Percentiles rank a stretch among this genome's conserved stretches.
These are phyloP conservation scores for Penicillium sp. DNA, from an alignment of 2,329 filamentous ascomycete genomes.

Conservation along the genomic window DNA sequence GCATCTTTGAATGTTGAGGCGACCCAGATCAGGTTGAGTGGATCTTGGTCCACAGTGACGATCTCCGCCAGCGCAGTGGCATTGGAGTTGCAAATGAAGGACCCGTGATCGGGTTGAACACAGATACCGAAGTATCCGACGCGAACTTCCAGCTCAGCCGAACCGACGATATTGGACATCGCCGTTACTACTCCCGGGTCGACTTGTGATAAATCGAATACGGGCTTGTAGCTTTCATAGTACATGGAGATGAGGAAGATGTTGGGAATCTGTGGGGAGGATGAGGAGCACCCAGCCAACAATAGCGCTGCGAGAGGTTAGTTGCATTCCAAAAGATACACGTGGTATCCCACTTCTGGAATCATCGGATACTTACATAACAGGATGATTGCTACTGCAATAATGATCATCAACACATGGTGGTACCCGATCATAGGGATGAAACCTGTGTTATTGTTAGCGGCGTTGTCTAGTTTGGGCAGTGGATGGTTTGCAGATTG, in stretches of 20 bases:
- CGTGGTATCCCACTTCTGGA: neutral
- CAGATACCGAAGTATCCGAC: slow-evolving; percentile 99
- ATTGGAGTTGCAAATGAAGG: slow-evolving; percentile 96
- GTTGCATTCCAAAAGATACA: slow-evolving; percentile 17
- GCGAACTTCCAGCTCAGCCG: slow-evolving; percentile 81
- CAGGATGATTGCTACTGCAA: slow-evolving; percentile 90
- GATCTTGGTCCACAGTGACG: slow-evolving; percentile 88
- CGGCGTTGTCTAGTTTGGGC: neutral
- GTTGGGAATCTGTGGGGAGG: slow-evolving; percentile 88
- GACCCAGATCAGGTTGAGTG: slow-evolving; percentile 95
- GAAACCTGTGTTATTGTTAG: slow-evolving; percentile 49
- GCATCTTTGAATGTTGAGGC: slow-evolving; percentile 97
- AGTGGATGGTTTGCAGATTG: slow-evolving; percentile 11
- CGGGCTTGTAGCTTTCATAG: slow-evolving; percentile 84
- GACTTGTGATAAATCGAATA: slow-evolving; percentile 84
- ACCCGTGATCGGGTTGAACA: slow-evolving; percentile 85
- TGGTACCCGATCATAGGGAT: slow-evolving; percentile 70
- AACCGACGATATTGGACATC: slow-evolving; percentile 86
- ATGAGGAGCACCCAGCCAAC: slow-evolving; percentile 94
- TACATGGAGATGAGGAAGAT: slow-evolving; percentile 99
- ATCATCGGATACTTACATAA: slow-evolving; percentile 69
- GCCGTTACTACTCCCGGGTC: slow-evolving; percentile 84
- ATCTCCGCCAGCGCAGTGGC: slow-evolving; percentile 90
- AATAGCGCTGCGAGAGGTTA: slow-evolving; percentile 69
- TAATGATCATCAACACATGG: slow-evolving; percentile 96